Evolutionary conservation across 1,284 basidiomycete species (phyloP).

Genomic region (Cutaneotrichosporon sp.): DNA sequence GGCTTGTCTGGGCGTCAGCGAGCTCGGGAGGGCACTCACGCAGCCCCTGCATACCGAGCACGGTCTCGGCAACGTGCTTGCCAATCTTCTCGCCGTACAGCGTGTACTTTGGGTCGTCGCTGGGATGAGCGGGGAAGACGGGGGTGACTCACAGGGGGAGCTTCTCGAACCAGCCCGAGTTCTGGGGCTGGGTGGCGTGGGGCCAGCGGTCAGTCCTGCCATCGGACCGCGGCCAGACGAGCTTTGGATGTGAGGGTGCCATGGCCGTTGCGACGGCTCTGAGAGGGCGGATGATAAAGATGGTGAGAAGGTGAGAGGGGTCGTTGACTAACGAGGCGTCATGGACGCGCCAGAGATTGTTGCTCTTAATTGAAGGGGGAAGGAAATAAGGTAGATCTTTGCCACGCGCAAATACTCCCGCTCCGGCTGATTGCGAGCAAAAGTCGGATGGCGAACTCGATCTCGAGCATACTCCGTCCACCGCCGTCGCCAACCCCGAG

Average conservation of each 20-base stretch:
- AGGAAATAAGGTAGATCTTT: too few species aligned
- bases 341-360: not conserved
- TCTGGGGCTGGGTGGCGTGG: not conserved
- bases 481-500: not conserved
- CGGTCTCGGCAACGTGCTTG: conserved; percentile 27
- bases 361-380: not conserved
- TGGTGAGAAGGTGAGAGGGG: not conserved
- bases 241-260: conserved; percentile 6
- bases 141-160: conserved; percentile 14
- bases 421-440: not conserved
- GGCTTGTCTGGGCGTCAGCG: conserved; percentile 13
- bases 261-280: not conserved
- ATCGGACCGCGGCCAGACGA: conserved; percentile 23
- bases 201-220: conserved; percentile 12
- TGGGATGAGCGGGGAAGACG: not conserved
- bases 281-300: not conserved
- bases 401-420: conserved; percentile 9
- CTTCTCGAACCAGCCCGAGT: conserved; percentile 22
- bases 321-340: not conserved
- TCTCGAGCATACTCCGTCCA: not conserved
- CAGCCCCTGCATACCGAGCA: conserved; percentile 15
- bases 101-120: conserved; percentile 27
- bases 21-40: conserved; percentile 4
- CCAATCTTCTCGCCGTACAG: conserved; percentile 37
- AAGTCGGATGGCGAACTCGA: conserved; percentile 7